A percentile compares a stretch with the other conserved stretches of the same genome.
Conservation (phyloP, 441 rosid species). For the Erodium chrysanthum region DNA sequence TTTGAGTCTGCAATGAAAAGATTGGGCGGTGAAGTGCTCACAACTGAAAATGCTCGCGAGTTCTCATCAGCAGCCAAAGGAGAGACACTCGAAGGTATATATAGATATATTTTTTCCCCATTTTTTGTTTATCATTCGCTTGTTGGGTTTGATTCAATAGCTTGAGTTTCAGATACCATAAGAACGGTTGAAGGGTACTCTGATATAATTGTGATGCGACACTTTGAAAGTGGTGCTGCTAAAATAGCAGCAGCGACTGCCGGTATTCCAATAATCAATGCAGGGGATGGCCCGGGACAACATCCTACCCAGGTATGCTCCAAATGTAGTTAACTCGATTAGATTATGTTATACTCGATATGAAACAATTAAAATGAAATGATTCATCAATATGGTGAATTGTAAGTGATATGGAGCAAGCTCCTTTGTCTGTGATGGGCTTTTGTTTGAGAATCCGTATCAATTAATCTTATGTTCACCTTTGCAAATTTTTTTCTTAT, state of each 20-base stretch:
- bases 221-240: conserved; percentile 95
- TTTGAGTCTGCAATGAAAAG: conserved; percentile 96
- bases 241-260: conserved; percentile 81
- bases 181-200: conserved; percentile 90
- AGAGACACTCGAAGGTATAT: conserved; percentile 87
- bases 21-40: conserved; percentile 86
- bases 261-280: conserved; percentile 74
- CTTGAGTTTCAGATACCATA: conserved; percentile 57
- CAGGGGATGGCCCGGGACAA: conserved; percentile 99
- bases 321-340: background rate
- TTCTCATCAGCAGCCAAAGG: conserved; percentile 97
- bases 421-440: background rate
- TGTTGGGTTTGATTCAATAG: conserved; percentile 5
- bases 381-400: background rate
- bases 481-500: no score
- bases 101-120: no score
- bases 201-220: conserved; percentile 87
- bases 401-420: background rate
- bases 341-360: background rate
- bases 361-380: background rate
- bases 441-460: background rate
- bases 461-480: background rate
- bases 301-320: conserved; percentile 79
- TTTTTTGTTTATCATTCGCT: no score
- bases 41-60: conserved; percentile 93